phyloP scores from a whole-genome alignment of 2,329 filamentous ascomycete species.

The Sporothrix curviconia region DNA sequence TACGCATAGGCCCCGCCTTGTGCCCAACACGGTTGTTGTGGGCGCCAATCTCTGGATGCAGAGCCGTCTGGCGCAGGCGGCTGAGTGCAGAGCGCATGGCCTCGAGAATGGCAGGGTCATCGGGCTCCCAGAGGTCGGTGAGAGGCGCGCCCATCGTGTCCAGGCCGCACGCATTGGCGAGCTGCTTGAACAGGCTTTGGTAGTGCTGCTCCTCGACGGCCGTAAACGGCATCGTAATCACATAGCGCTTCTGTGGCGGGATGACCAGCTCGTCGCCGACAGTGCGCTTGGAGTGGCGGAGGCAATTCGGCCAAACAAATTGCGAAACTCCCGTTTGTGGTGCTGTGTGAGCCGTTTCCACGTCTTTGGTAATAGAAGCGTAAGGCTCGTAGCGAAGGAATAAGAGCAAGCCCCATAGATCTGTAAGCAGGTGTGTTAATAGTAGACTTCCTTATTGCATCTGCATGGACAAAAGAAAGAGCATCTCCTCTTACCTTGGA shows the following conservation, averaged over 20 bases:
- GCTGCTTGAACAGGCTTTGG: constrained; percentile 63
- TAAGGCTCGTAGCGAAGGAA: constrained; percentile 79
- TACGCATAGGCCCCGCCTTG: constrained; percentile 62
- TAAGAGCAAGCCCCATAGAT: constrained; percentile 71
- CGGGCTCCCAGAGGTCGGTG: constrained; percentile 56
- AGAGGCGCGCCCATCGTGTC: constrained; percentile 57
- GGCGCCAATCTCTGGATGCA: constrained; percentile 76
- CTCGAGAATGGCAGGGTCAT: constrained; percentile 51
- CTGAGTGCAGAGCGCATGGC: constrained; percentile 75
- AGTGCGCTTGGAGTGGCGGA: constrained; percentile 74
- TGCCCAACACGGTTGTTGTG: constrained; percentile 59
- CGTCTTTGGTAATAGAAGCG: constrained; percentile 51
- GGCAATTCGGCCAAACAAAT: constrained; percentile 65
- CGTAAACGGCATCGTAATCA: constrained; percentile 85
- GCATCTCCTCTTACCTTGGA: constrained; percentile 22
- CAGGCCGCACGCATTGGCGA: constrained; percentile 65
- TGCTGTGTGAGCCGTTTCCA: constrained; percentile 62
- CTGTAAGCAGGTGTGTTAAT: constrained; percentile 31
- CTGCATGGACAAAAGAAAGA: too few relatives aligned
- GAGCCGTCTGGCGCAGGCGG: constrained; percentile 32
- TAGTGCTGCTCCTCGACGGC: constrained; percentile 90
- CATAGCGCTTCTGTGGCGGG: constrained; percentile 75
- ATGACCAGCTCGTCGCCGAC: constrained; percentile 73
- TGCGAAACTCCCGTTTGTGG: constrained; percentile 58
- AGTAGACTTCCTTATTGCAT: too few relatives aligned